phyloP scores from a whole-genome alignment of 495 filamentous ascomycete species.

The Aspergillus coremiiformis region DNA sequence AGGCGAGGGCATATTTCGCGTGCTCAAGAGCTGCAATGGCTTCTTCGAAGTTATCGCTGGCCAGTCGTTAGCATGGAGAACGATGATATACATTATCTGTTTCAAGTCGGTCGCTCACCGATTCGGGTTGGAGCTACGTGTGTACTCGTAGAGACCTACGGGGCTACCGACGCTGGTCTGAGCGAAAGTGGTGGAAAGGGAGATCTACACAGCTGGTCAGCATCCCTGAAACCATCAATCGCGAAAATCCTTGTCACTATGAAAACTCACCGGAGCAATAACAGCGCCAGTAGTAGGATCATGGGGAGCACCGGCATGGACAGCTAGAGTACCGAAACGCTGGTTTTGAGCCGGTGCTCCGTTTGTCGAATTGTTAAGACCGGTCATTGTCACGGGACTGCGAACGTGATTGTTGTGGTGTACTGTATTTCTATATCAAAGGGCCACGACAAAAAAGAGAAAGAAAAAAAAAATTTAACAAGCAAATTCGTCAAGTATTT shows the following conservation, averaged over 20 bases:
- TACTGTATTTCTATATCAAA: background rate
- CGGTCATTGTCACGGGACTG: slow-evolving; percentile 16
- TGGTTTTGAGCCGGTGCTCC: slow-evolving; percentile 40
- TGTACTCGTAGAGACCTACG: slow-evolving; percentile 84
- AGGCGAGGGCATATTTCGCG: slow-evolving; percentile 88
- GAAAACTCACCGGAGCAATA: slow-evolving; percentile 63
- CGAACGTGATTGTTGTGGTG: background rate
- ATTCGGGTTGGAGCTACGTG: slow-evolving; percentile 86
- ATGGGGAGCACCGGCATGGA: slow-evolving; percentile 85
- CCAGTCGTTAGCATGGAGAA: slow-evolving; percentile 6
- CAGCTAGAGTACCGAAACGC: slow-evolving; percentile 84
- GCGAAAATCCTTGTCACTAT: background rate
- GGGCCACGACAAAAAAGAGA: background rate
- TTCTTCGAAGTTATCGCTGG: slow-evolving; percentile 77
- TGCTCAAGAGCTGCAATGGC: slow-evolving; percentile 88
- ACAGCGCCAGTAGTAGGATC: slow-evolving; percentile 90
- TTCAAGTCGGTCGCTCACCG: slow-evolving; percentile 36
- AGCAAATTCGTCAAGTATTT: background rate
- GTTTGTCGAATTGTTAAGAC: slow-evolving; percentile 13
- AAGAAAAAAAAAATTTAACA: background rate
- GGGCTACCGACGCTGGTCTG: slow-evolving; percentile 81
- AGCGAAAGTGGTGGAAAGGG: slow-evolving; percentile 87
- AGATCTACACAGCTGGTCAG: slow-evolving; percentile 53
- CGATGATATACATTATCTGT: background rate
- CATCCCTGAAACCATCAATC: background rate